Conservation (phyloP, 345 rosid species). For the Psidium guajava region DNA sequence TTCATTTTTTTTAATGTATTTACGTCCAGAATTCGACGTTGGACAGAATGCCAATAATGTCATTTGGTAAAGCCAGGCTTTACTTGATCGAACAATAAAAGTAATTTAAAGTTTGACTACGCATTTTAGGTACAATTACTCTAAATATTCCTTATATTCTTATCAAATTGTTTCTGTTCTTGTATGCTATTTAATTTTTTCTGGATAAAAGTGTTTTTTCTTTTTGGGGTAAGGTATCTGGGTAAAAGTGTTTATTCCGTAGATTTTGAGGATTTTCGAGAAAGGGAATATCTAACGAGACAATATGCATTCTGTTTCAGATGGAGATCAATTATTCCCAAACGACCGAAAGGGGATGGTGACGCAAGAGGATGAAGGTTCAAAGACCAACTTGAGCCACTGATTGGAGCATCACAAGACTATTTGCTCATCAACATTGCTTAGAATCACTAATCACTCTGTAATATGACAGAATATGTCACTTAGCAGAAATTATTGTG, state of each 20-base stretch:
- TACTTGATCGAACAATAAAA: not conserved
- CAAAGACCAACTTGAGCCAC: not conserved
- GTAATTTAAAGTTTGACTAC: not conserved
- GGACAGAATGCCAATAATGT: not conserved
- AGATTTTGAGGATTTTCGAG: not conserved
- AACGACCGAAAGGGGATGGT: not conserved
- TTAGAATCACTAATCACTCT: not conserved
- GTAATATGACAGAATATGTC: not conserved
- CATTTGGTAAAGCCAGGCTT: not conserved
- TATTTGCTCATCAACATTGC: not conserved
- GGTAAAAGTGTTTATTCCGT: not conserved
- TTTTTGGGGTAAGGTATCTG: not conserved
- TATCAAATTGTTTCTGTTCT: not conserved
- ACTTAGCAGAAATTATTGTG: not conserved
- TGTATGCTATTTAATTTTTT: not conserved
- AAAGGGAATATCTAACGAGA: not conserved
- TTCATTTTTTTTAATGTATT: not conserved
- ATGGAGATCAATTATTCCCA: not conserved
- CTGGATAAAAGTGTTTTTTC: not conserved
- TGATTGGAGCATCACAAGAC: not conserved
- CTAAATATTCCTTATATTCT: not conserved
- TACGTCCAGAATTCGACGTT: not conserved
- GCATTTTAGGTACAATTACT: not conserved
- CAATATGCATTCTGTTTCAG: not conserved
- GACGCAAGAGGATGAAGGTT: not conserved